Evolutionary conservation across 306 rosid species (phyloP).

Genomic region (Glycyrrhiza uralensis): DNA sequence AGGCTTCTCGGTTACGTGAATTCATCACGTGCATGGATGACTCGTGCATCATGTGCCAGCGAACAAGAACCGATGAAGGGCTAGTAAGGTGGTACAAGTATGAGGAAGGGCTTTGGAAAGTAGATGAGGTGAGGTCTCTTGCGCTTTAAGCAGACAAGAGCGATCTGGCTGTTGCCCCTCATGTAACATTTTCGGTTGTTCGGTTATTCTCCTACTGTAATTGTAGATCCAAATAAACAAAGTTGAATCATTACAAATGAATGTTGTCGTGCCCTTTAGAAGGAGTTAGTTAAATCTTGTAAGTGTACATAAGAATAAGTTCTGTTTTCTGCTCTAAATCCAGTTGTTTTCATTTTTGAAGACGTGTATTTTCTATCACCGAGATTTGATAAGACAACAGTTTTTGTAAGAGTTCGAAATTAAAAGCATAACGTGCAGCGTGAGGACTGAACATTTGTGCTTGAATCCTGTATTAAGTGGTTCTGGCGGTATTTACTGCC

Average conservation of each 20-base stretch:
- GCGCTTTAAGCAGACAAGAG: slow-evolving; percentile 32
- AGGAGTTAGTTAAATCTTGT: slow-evolving; percentile 17
- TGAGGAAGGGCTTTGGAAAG: slow-evolving; percentile 68
- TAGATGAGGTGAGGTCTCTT: slow-evolving; percentile 63
- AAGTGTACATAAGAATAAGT: slow-evolving; percentile 36
- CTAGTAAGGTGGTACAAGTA: slow-evolving; percentile 82
- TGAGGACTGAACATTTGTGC: neutral
- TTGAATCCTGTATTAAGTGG: neutral
- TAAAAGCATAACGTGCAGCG: neutral
- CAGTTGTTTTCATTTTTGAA: slow-evolving; percentile 13
- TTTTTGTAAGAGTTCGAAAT: neutral
- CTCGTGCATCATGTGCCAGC: slow-evolving; percentile 64
- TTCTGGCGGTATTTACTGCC: neutral
- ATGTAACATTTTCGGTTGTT: slow-evolving; percentile 14
- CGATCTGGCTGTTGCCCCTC: slow-evolving; percentile 1
- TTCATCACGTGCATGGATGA: slow-evolving; percentile 67
- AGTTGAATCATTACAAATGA: slow-evolving; percentile 6
- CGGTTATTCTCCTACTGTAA: slow-evolving; percentile 3
- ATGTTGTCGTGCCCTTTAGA: slow-evolving; percentile 5
- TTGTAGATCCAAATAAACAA: slow-evolving; percentile 32
- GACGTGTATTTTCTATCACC: neutral
- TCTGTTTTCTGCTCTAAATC: neutral
- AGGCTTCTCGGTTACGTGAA: slow-evolving; percentile 55
- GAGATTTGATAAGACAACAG: neutral
- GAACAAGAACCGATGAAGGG: slow-evolving; percentile 66